Conservation (phyloP, 768 basidiomycete species). For the Rhizopogon roseolus region DNA sequence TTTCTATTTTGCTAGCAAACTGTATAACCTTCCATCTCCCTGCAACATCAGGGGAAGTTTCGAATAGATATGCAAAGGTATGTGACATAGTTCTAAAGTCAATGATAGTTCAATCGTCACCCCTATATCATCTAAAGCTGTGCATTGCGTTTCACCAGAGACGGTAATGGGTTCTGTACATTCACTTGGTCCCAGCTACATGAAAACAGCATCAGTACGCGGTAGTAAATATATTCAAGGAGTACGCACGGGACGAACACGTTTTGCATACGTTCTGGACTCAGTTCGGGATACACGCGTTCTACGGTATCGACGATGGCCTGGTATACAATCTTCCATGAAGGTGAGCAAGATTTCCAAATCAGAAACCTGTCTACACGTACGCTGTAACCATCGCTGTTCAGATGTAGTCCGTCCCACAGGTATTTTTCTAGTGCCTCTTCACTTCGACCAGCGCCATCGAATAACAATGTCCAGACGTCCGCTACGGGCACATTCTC, state of each 20-base stretch:
- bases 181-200: conserved; percentile 22
- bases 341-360: not conserved
- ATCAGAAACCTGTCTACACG: conserved; percentile 15
- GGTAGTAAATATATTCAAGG: not conserved
- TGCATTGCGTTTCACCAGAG: conserved; percentile 15
- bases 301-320: conserved; percentile 53
- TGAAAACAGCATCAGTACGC: conserved; percentile 2
- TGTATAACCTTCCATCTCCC: no score
- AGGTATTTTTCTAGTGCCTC: conserved; percentile 46
- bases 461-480: conserved; percentile 69
- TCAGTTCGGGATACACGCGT: conserved; percentile 58
- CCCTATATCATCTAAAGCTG: not conserved
- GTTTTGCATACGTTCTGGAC: conserved; percentile 46
- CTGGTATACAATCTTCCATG: conserved; percentile 58
- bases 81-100: not conserved
- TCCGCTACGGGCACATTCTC: conserved; percentile 64
- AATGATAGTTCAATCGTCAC: not conserved
- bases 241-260: conserved; percentile 58
- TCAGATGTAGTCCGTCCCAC: conserved; percentile 80
- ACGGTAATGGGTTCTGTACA: conserved; percentile 13
- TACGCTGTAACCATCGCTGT: conserved; percentile 68
- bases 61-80: not conserved
- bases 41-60: no score
- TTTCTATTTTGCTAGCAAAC: no score
- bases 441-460: conserved; percentile 64